Percentiles rank a stretch among this genome's conserved stretches.
Conservation (phyloP, 345 rosid genomes). For the Adansonia digitata region DNA sequence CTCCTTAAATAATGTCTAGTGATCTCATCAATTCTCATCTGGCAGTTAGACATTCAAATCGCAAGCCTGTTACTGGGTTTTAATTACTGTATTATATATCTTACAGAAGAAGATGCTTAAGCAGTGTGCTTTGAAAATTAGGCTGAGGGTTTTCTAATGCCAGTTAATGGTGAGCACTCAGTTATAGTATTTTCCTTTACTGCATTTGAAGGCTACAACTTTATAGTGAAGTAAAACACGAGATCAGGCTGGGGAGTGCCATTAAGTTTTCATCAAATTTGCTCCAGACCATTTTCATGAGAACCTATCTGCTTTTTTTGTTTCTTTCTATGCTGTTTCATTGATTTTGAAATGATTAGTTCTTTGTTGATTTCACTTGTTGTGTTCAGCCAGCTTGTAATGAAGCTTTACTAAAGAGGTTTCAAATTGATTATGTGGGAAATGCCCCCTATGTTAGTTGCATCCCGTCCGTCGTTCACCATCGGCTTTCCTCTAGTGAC, state of each 20-base stretch:
- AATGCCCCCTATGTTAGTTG: constrained; percentile 69
- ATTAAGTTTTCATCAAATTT: not conserved
- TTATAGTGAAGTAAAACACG: not conserved
- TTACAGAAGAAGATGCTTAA: not conserved
- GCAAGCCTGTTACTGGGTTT: not conserved
- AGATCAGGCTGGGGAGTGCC: not conserved
- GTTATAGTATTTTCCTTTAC: not conserved
- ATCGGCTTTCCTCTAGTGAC: constrained; percentile 76
- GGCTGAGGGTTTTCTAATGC: not conserved
- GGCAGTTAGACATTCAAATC: not conserved
- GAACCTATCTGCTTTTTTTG: constrained; percentile 4
- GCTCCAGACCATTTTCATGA: not conserved
- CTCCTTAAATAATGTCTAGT: not conserved
- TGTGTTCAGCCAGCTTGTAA: constrained; percentile 49
- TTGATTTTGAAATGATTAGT: constrained; percentile 6
- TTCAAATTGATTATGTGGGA: constrained; percentile 62
- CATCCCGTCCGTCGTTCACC: constrained; percentile 66
- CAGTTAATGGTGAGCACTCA: not conserved
- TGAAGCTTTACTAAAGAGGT: constrained; percentile 77
- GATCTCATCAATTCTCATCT: not conserved
- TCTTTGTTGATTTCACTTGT: constrained; percentile 13
- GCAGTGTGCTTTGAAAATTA: not conserved
- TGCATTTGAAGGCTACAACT: not conserved
- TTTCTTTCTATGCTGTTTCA: too few species aligned
- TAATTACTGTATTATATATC: not conserved